A percentile compares a stretch with the other conserved stretches of the same genome.
phyloP scores from a whole-genome alignment of 2,329 filamentous ascomycete species.

The Fusarium stilboides region DNA sequence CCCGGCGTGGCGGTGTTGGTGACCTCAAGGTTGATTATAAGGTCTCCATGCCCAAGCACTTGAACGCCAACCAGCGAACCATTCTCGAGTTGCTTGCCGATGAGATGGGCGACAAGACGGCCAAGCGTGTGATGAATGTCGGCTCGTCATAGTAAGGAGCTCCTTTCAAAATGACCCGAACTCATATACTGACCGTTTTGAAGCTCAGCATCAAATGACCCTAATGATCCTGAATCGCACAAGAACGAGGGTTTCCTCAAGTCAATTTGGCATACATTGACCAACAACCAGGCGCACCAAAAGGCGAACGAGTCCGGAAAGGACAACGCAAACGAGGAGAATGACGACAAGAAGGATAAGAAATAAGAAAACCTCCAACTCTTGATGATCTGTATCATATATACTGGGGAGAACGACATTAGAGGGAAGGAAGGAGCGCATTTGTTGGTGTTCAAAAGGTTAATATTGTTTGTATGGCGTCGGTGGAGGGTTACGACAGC shows the following conservation, averaged over 20 bases:
- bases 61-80: conserved; percentile 91
- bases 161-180: not conserved
- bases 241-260: conserved; percentile 93
- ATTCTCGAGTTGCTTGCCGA: conserved; percentile 97
- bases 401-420: conserved; percentile 40
- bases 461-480: conserved; percentile 54
- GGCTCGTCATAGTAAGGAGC: conserved; percentile 54
- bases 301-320: conserved; percentile 49
- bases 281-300: conserved; percentile 77
- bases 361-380: conserved; percentile 56
- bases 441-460: conserved; percentile 58
- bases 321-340: conserved; percentile 37
- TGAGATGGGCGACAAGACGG: conserved; percentile 93
- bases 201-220: conserved; percentile 36
- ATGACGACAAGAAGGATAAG: conserved; percentile 52
- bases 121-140: conserved; percentile 93
- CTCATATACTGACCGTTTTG: conserved; percentile 19
- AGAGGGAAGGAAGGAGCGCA: conserved; percentile 51
- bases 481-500: conserved; percentile 45
- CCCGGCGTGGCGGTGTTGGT: conserved; percentile 77
- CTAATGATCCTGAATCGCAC: conserved; percentile 65
- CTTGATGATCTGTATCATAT: conserved; percentile 50
- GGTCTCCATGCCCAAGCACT: conserved; percentile 94
- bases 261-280: conserved; percentile 92
- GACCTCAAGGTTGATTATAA: conserved; percentile 96